Evolutionary conservation across 2,329 filamentous ascomycete genomes (phyloP).

Genomic region (Pyricularia grisea): DNA sequence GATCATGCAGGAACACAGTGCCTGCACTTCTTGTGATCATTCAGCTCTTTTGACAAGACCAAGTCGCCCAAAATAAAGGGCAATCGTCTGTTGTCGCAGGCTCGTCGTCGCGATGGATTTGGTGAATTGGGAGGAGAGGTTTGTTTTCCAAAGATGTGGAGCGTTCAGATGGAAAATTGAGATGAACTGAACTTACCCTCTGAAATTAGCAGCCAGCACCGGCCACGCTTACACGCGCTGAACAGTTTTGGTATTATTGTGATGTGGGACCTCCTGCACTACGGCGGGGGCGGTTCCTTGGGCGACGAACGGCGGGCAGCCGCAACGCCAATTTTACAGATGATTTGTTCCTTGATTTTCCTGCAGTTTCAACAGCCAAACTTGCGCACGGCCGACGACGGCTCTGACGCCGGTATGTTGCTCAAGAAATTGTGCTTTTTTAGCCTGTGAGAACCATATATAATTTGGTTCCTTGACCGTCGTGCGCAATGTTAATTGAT

Average conservation of each 20-base stretch:
- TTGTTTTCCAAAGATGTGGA: background rate
- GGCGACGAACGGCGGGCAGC: constrained; percentile 12
- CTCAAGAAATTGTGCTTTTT: background rate
- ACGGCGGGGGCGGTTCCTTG: constrained; percentile 15
- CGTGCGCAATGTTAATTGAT: background rate
- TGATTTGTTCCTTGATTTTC: background rate
- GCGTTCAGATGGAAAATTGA: background rate
- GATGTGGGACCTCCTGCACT: constrained; percentile 9
- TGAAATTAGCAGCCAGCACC: background rate
- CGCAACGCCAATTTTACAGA: constrained; percentile 2
- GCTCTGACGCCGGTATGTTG: background rate
- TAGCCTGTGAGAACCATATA: background rate
- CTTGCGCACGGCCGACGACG: background rate
- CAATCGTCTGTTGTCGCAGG: background rate
- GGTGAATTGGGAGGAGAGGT: constrained; percentile 6
- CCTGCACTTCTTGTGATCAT: background rate
- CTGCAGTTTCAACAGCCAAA: background rate
- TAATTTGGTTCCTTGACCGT: background rate
- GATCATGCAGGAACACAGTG: background rate
- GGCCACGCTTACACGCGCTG: background rate
- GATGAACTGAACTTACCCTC: constrained; percentile 1
- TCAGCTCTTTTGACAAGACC: background rate
- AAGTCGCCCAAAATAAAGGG: background rate
- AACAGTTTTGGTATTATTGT: constrained; percentile 4
- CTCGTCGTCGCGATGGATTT: constrained; percentile 11